A percentile compares a stretch with the other conserved stretches of the same genome.
These are phyloP conservation scores for Deinandra increscens DNA, from an alignment of 129 eudicot genomes.

Conservation along the genomic window DNA sequence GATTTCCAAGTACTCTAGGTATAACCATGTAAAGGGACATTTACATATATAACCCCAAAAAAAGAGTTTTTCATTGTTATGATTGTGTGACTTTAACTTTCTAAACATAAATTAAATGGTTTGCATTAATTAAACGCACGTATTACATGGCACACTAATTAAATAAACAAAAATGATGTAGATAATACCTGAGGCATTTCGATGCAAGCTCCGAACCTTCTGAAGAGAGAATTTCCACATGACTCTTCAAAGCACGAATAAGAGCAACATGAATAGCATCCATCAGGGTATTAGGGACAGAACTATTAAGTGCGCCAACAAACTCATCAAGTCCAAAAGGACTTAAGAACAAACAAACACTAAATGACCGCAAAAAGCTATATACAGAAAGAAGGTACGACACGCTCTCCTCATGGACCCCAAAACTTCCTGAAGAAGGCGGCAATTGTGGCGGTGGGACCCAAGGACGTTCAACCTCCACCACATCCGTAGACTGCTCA, in stretches of 20 bases:
- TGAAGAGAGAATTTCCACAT: conserved; percentile 68
- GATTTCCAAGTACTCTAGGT: neutral
- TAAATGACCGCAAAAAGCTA: conserved; percentile 84
- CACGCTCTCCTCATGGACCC: conserved; percentile 74
- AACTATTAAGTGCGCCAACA: conserved; percentile 83
- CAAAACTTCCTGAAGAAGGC: conserved; percentile 80
- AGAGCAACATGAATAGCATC: conserved; percentile 96
- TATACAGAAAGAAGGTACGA: conserved; percentile 73
- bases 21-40: neutral
- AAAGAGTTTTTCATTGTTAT: neutral
- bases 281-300: conserved; percentile 65
- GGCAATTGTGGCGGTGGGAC: conserved; percentile 78
- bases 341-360: conserved; percentile 69
- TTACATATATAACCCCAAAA: neutral
- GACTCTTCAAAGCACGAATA: conserved; percentile 64
- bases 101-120: neutral
- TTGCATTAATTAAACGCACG: conserved; percentile 5
- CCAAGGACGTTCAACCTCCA: conserved; percentile 53
- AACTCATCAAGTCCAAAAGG: conserved; percentile 95
- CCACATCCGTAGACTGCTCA: conserved; percentile 36
- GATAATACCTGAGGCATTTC: conserved; percentile 73
- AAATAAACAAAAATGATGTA: neutral
- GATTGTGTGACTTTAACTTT: conserved; percentile 9
- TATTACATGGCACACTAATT: neutral
- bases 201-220: conserved; percentile 89